Base-by-base conservation (phyloP, 108 stramenopile species). In the Cyclotella cryptica region DNA sequence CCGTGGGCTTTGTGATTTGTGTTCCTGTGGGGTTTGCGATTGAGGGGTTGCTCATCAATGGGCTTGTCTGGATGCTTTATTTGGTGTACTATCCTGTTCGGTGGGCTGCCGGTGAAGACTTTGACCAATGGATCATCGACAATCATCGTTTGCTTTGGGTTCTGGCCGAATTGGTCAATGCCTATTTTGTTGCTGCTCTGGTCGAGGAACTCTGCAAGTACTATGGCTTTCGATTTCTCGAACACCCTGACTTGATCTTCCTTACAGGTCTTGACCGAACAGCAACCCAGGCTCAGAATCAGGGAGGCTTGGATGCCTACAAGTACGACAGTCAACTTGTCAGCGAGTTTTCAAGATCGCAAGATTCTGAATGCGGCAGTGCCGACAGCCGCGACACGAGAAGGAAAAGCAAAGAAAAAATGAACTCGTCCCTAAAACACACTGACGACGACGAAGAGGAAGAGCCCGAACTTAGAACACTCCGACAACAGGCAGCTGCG, bases 151-250 rank as follows among this genome's bases (percentile, higher is more conserved):
- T 83, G 22, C 47, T 93, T 51, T 91, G 88, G 90, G 84, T 92
- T 40, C 21, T 88, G 22, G 88, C 84, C 15, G 94, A 95, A 72
- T 69, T 95, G 24, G 24, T 92, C 77, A 88, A 89, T 79, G 94
- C 94, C 18, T 95, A 88, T 78, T 62, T 95, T 29, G 92, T 95
- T 39, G 94, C 94, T 13, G 88, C 94, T 1, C 68, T 92, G 0
- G 88, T 89, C 0, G 94, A 95, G 75, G 94, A 95, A 66, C 66
- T 95, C 8, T 95, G 90, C 86, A 95, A 95, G 71, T 95, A 95
- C 76, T 95, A 93, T 78, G 90, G 90, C 18, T 95, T 95, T 63
- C 89, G 94, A 29, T 85, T 85, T 22, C 81, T 95, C 7, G 94
- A 95, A 58, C 94, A 95, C 81, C 94, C 94, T 0, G 94, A 95